phyloP scores from a whole-genome alignment of 768 basidiomycete species.

The Macrolepiota dolichaula region DNA sequence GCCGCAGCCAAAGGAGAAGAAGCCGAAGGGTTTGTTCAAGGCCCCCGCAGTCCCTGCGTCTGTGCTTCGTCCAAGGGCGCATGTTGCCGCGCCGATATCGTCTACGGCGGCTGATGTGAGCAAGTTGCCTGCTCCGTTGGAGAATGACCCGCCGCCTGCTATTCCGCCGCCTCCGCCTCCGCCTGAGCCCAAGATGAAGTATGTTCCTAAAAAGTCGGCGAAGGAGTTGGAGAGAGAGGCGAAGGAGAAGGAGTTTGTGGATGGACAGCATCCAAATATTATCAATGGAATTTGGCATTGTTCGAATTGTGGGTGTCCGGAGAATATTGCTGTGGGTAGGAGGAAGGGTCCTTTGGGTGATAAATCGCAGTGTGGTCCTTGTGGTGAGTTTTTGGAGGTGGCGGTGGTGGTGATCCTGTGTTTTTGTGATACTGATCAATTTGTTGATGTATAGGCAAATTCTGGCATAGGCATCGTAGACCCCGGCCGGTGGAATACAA shows the following conservation, averaged over 20 bases:
- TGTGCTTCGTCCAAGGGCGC: slow-evolving; percentile 60
- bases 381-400: slow-evolving; percentile 58
- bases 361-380: slow-evolving; percentile 89
- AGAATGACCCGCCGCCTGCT: slow-evolving; percentile 54
- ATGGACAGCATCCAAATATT: slow-evolving; percentile 77
- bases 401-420: slow-evolving; percentile 4
- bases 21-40: slow-evolving; percentile 70
- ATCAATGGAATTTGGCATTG: slow-evolving; percentile 93
- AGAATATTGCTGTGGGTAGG: slow-evolving; percentile 78
- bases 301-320: slow-evolving; percentile 91
- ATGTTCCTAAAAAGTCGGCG: slow-evolving; percentile 55
- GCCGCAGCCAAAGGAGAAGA: slow-evolving; percentile 57
- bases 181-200: slow-evolving; percentile 46
- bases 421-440: slow-evolving; percentile 9
- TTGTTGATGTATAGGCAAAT: slow-evolving; percentile 61
- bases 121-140: slow-evolving; percentile 52
- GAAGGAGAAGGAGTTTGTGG: slow-evolving; percentile 79
- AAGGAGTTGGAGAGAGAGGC: slow-evolving; percentile 81
- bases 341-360: slow-evolving; percentile 89
- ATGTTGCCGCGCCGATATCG: slow-evolving; percentile 53
- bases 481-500: slow-evolving; percentile 82
- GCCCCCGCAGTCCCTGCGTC: slow-evolving; percentile 54
- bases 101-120: slow-evolving; percentile 62
- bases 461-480: slow-evolving; percentile 82
- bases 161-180: slow-evolving; percentile 21